A percentile compares a stretch with the other conserved stretches of the same genome.
These are phyloP conservation scores for Thelephora ganbajun DNA, from an alignment of 768 basidiomycete species.

Conservation along the genomic window DNA sequence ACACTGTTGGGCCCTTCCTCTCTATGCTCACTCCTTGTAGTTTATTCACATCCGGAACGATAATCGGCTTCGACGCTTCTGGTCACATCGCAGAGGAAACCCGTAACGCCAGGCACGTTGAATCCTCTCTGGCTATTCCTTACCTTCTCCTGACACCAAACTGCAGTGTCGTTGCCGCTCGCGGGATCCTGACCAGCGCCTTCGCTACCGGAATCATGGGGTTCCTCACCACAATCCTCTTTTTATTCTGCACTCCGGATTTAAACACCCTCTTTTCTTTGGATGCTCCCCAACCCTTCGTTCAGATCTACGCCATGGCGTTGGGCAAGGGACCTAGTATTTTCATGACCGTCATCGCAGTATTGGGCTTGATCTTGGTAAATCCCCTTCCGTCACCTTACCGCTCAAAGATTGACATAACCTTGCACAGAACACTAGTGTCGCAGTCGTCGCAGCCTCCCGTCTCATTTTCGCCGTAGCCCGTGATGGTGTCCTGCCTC, in stretches of 20 bases:
- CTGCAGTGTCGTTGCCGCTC: constrained; percentile 58
- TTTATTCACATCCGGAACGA: constrained; percentile 74
- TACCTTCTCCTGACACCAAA: neutral
- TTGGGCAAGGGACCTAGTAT: constrained; percentile 67
- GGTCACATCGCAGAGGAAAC: constrained; percentile 21
- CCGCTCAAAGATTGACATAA: neutral
- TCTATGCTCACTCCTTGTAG: constrained; percentile 19
- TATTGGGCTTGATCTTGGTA: constrained; percentile 75
- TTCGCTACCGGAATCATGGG: constrained; percentile 70
- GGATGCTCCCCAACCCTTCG: constrained; percentile 82
- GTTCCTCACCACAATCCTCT: constrained; percentile 65
- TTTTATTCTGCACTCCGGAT: constrained; percentile 76
- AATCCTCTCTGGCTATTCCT: neutral
- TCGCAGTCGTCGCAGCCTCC: constrained; percentile 80
- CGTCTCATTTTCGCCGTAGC: constrained; percentile 86
- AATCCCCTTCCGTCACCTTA: constrained; percentile 10
- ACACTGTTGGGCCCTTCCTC: constrained; percentile 1
- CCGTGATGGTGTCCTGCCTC: constrained; percentile 83
- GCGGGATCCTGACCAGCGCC: constrained; percentile 69
- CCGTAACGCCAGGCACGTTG: constrained; percentile 16
- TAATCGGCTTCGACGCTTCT: constrained; percentile 71
- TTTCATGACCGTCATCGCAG: constrained; percentile 81
- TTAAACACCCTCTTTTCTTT: constrained; percentile 63
- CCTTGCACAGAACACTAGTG: constrained; percentile 56
- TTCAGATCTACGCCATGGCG: constrained; percentile 74